Base-by-base conservation (phyloP, 2,329 filamentous ascomycete species). In the Mollisia scopiformis region DNA sequence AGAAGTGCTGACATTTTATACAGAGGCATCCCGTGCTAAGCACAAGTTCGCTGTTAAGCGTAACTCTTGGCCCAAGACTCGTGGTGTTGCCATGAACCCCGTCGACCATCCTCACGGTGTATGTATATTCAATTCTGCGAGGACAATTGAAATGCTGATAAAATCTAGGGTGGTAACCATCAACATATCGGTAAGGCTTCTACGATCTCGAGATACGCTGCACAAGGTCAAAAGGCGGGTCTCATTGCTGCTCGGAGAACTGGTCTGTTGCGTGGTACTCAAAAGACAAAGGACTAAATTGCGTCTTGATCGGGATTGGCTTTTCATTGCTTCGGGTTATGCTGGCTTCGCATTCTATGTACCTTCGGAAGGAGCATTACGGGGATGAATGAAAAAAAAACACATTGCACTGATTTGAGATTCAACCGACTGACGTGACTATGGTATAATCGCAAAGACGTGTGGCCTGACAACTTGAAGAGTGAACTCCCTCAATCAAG, bases 81-180 rank as follows among this genome's bases (percentile, higher is more conserved):
- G 95, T 95, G 95, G 95, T 97, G 95, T 99, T 90, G 95, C 95
- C 83, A 99, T 99, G 95, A 99, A 99, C 87, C 95, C 95, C 76
- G 95, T 99, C 77, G 95, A 99, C 85, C 95, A 99, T 88, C 91
- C 91, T 82, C 91, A 95, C 89, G 91, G 91, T 91, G 91, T 73
- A 73, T 47, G 72, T 65, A 49, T 28, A 31, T 30, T 30, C 37
- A 57, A 6, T 16, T 6, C 30, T 37, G 14, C 43, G 31, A 6
- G n/a, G n/a, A 21, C 54, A 21, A 54, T 41, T 61, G 33, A 63
- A 65, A 68, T 68, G 67, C 81, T 85, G 77, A 86, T 79, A 74
- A 67, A 58, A 21, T 62, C 62, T 53, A 69, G 75, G 75, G 86
- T 84, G 94, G 95, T 97, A 98, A 99, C 89, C 95, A 99, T 84